Base-by-base conservation (phyloP, 192 early-diverging fungal genomes). In the Chytriomyces confervae region DNA sequence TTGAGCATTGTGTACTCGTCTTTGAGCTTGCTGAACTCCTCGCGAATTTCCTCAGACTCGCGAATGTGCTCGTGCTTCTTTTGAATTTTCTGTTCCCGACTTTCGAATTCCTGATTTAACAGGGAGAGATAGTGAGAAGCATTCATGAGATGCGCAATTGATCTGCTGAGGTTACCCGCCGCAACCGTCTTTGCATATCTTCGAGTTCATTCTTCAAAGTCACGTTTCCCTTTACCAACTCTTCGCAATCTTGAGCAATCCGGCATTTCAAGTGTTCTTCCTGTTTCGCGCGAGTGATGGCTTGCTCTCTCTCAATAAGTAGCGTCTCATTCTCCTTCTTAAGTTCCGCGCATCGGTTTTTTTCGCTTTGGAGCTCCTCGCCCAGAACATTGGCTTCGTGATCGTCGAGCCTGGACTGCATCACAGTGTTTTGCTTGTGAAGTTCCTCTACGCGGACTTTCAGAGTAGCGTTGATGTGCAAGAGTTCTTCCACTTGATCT, bases 401-500 rank as follows among this genome's bases (percentile, higher is more conserved):
- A 36, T 80, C 81, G 24, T 73, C 75, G 5, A 83, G 49, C 57
- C 66, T 47, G 7, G 73, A 13, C 74, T 83, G 67, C 23, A 84
- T 24, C 5, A 51, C 29, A 6, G 73, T 69, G 29, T 85, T 80
- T 16, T 62, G 63, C 61, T 77, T 73, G 36, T 82, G 77, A 18
- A 87, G 60, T 20, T 87, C 80, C 62, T 84, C 79, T 9, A 83
- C 61, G 6, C 81, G 16, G 5, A 49, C 64, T 63, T 82, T 77
- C 1, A 85, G 48, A 5, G 75, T 79, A 5, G 74, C 76, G 62
- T 87, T 79, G 23, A 87, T 82, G 7, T 80, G 79, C n/a, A 87
- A 51, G 48, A 86, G 82, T 68, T 87, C 86, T 61, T 87, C 83
- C 7, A 87, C 82, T 69, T 83, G 78, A 18, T 77, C 82, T 23